Evolutionary conservation across 2,329 filamentous ascomycete species (phyloP), one percentile per base, ranked within the genome.

Genomic region (Clonostachys solani): DNA sequence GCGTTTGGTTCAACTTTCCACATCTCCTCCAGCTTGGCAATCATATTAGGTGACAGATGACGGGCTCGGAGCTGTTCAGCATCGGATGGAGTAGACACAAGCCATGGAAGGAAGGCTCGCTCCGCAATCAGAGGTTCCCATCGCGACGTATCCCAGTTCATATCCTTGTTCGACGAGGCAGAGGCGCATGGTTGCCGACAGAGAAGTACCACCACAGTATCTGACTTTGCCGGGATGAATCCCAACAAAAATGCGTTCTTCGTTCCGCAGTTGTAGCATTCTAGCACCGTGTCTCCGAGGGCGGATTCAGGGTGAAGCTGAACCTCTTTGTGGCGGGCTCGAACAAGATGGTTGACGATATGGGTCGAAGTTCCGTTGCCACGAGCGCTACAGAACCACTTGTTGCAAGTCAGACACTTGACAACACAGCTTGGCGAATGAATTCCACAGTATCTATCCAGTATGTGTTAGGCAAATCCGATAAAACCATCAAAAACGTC

Each of bases 251-350:
- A 99, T 43, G 96, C 92, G 65, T 99, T 99, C 73, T 96, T 97
- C n/a, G 90, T 96, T 42, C 92, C 94, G 67, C 94, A 99, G 71
- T 96, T 97, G 74, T 99, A 99, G 72, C 94, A 99, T 73, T 99
- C 94, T 52, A 99, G 80, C 36, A 95, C 89, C 1, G 94, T 99
- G 64, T 99, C 95, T 53, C 94, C 94, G 12, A 99, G 83, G 8
- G 91, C 86, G 16, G 94, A 97, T 56, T 86, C 84, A 8, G 94
- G 92, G 65, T 99, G 94, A 47, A 99, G 83, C 67, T 96, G 92
- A 46, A 99, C 94, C 72, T 99, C 95, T 76, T 97, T 99, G 75
- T 99, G 94, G 53, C 94, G 87, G 54, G 95, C 92, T 60, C 95
- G 88, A 50, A 99, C 94, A 34, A 99, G 83, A 64, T 99, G 94